phyloP scores from a whole-genome alignment of 805 yeast genomes.

The Zygoascus bituminiphila region DNA sequence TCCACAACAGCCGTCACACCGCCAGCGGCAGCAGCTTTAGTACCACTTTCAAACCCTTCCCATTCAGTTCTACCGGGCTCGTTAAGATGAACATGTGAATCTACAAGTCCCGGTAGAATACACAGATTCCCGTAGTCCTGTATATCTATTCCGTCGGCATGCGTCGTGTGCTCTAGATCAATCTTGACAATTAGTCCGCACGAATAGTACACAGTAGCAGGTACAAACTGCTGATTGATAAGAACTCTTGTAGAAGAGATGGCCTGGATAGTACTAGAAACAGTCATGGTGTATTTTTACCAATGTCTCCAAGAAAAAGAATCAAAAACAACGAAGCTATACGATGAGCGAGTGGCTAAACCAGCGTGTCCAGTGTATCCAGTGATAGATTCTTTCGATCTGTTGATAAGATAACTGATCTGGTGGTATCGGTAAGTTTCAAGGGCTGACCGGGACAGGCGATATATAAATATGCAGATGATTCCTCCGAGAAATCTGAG shows the following conservation, averaged over 20 bases:
- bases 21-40: constrained; percentile 89
- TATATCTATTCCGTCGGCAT: background rate
- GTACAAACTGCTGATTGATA: constrained; percentile 11
- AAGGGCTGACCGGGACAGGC: too few species aligned
- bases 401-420: too few species aligned
- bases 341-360: too few species aligned
- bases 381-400: too few species aligned
- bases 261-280: background rate
- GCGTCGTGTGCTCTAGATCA: background rate
- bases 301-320: too few species aligned
- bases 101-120: constrained; percentile 85
- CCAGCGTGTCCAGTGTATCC: too few species aligned
- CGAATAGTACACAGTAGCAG: constrained; percentile 10
- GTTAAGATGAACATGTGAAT: constrained; percentile 87
- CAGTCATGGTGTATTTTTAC: background rate
- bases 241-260: constrained; percentile 6
- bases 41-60: constrained; percentile 98
- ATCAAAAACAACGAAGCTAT: too few species aligned
- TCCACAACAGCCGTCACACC: constrained; percentile 95
- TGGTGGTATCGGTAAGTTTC: too few species aligned
- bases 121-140: constrained; percentile 53
- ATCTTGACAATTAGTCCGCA: constrained; percentile 1
- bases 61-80: constrained; percentile 98
- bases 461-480: too few species aligned
- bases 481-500: too few species aligned